Evolutionary conservation across 139 green algal genomes (phyloP).

Genomic region (Chlamydomonas sp.): DNA sequence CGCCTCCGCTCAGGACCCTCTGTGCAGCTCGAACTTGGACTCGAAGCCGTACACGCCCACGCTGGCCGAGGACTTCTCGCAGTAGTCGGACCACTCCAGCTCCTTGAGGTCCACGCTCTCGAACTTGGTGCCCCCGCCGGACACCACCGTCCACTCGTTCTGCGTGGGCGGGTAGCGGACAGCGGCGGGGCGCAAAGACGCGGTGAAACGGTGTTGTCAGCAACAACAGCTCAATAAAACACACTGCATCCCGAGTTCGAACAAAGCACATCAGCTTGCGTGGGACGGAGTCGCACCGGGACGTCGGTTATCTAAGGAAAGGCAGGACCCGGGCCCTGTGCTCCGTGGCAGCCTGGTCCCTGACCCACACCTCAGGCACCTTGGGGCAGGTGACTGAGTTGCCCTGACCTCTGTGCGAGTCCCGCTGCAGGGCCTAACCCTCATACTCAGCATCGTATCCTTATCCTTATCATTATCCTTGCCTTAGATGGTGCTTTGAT

Average conservation of each 20-base stretch:
- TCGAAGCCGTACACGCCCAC: constrained; percentile 76
- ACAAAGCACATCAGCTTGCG: too few relatives aligned
- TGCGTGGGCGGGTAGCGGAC: background rate
- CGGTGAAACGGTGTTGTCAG: background rate
- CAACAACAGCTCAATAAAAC: background rate
- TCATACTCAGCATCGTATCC: background rate
- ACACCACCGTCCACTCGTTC: constrained; percentile 30
- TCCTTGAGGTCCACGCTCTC: constrained; percentile 69
- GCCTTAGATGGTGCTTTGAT: background rate
- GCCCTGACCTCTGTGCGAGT: background rate
- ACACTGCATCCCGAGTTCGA: constrained; percentile 1
- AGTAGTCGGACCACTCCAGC: constrained; percentile 86
- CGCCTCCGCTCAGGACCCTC: constrained; percentile 34
- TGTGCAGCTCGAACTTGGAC: constrained; percentile 64
- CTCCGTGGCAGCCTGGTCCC: too few relatives aligned
- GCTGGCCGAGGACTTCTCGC: constrained; percentile 74
- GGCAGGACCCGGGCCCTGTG: too few relatives aligned
- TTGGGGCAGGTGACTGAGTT: background rate
- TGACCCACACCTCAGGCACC: background rate
- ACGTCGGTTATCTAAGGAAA: too few relatives aligned
- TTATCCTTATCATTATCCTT: background rate
- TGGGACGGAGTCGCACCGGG: too few relatives aligned
- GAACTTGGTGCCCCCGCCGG: constrained; percentile 47
- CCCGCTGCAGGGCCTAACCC: constrained; percentile 15
- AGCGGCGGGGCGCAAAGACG: background rate